A percentile compares a stretch with the other conserved stretches of the same genome.
Evolutionary conservation across 352 stramenopile species (phyloP).

Genomic region (Phytophthora hybrid): DNA sequence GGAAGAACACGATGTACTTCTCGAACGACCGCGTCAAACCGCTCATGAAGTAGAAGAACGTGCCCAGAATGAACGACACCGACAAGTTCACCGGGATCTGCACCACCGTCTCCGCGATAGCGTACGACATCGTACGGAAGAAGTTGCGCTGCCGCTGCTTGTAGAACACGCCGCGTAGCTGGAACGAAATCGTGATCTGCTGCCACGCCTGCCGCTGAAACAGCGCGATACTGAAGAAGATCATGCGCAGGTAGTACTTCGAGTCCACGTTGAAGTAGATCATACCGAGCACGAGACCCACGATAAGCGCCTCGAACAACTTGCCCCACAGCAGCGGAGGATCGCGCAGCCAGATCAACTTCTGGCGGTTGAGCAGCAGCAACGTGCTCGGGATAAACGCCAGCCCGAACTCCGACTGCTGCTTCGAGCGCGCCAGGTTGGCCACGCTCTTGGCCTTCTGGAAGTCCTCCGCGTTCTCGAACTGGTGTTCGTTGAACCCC

Average conservation of each 20-base stretch:
- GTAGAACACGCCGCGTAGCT: constrained; percentile 90
- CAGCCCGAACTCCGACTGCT: constrained; percentile 63
- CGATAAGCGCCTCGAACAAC: constrained; percentile 68
- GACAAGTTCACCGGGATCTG: constrained; percentile 77
- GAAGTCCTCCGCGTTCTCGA: constrained; percentile 65
- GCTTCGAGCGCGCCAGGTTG: constrained; percentile 58
- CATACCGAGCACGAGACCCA: constrained; percentile 87
- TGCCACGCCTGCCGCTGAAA: constrained; percentile 83
- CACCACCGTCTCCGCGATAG: constrained; percentile 72
- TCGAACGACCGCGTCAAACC: constrained; percentile 68
- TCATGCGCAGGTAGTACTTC: constrained; percentile 75
- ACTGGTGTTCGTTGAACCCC: constrained; percentile 66
- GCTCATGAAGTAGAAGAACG: constrained; percentile 93
- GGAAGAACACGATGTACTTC: constrained; percentile 84
- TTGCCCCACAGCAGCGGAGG: constrained; percentile 70
- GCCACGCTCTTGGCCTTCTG: constrained; percentile 60
- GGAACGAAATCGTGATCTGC: constrained; percentile 76
- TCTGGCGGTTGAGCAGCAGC: constrained; percentile 69
- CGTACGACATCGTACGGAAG: constrained; percentile 86
- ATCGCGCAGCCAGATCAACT: constrained; percentile 73
- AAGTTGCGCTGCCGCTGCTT: constrained; percentile 92
- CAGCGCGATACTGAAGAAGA: constrained; percentile 74
- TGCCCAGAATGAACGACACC: constrained; percentile 63
- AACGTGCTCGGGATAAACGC: constrained; percentile 54
- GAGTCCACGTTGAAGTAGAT: constrained; percentile 68